These are phyloP conservation scores for Inga oerstediana DNA, from an alignment of 306 rosid genomes.

Conservation along the genomic window DNA sequence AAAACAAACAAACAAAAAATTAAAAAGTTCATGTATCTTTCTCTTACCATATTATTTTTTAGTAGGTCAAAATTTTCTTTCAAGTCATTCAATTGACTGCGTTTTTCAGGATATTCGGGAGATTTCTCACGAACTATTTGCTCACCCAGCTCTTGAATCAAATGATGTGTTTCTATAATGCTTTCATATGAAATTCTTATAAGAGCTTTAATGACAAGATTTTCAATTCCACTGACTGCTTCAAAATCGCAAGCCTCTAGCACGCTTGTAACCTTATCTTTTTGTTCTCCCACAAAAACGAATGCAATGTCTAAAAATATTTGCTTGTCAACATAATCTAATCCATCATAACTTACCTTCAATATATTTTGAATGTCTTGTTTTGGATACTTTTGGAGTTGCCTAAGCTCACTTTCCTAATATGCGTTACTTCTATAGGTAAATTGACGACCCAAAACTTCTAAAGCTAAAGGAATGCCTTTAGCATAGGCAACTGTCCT, in stretches of 20 bases:
- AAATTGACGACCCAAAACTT: conserved; percentile 32
- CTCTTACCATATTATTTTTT: conserved; percentile 19
- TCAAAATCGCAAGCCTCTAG: not conserved
- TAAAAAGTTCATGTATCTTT: not conserved
- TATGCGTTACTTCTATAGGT: not conserved
- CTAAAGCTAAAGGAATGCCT: conserved; percentile 25
- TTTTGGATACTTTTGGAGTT: conserved; percentile 10
- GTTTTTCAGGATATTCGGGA: conserved; percentile 7
- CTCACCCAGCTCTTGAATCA: conserved; percentile 38
- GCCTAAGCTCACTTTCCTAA: conserved; percentile 19
- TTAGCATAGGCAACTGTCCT: not conserved
- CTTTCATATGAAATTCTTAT: not conserved
- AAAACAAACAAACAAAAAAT: not conserved
- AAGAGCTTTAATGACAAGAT: conserved; percentile 29
- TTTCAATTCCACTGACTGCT: conserved; percentile 12
- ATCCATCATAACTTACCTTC: conserved; percentile 30
- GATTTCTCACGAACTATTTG: conserved; percentile 35
- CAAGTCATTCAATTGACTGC: conserved; percentile 30
- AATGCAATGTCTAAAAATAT: conserved; percentile 38
- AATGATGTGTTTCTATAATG: conserved; percentile 31
- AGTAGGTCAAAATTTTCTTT: not conserved
- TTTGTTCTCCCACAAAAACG: conserved; percentile 16
- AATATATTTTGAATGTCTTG: conserved; percentile 23
- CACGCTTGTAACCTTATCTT: not conserved
- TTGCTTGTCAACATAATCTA: not conserved